Evolutionary conservation across 805 yeast genomes (phyloP).

Genomic region (Barnettozyma vustinii): DNA sequence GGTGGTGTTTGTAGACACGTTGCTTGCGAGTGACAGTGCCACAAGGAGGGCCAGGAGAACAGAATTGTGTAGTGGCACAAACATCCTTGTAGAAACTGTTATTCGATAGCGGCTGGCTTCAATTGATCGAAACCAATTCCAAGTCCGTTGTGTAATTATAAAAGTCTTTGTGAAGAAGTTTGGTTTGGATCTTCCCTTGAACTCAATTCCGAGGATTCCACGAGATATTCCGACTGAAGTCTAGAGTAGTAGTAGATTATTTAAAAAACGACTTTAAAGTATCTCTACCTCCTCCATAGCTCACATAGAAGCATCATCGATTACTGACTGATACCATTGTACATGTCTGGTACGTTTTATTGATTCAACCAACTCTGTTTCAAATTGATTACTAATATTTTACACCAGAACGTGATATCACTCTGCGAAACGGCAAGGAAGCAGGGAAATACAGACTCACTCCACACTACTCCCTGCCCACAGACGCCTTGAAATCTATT

Average conservation of each 20-base stretch:
- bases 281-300: no score
- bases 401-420: neutral
- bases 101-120: no score
- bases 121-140: no score
- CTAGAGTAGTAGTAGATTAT: no score
- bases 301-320: no score
- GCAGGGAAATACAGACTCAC: conserved; percentile 24
- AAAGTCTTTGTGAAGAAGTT: no score
- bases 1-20: neutral
- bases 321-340: neutral
- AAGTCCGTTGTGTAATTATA: no score
- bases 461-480: conserved; percentile 37
- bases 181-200: no score
- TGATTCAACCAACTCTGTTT: neutral
- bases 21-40: neutral
- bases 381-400: neutral
- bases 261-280: no score
- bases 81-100: no score
- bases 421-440: neutral
- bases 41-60: neutral
- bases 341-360: neutral
- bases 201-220: no score
- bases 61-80: neutral
- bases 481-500: conserved; percentile 26
- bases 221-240: no score